Conservation (phyloP, 108 stramenopile species). For the Heterococcus sp. region DNA sequence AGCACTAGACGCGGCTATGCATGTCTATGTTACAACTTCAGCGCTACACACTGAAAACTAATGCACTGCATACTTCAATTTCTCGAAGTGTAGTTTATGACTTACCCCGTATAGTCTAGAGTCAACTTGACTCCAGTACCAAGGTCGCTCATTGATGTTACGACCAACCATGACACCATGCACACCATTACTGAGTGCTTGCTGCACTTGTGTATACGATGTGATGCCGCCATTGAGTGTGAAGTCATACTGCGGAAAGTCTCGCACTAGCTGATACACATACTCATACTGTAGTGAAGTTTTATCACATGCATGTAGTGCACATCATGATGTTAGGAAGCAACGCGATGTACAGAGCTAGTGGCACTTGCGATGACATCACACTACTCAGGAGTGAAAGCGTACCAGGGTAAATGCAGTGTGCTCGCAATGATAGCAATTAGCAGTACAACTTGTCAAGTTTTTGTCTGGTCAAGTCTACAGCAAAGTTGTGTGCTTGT, state of each 20-base stretch:
- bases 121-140: conserved; percentile 46
- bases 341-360: no score
- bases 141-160: conserved; percentile 18
- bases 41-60: no score
- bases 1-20: no score
- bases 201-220: conserved; percentile 29
- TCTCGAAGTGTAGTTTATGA: no score
- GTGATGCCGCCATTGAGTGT: conserved; percentile 49
- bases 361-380: no score
- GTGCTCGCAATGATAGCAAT: background rate
- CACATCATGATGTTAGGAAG: no score
- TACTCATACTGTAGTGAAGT: conserved; percentile 8
- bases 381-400: no score
- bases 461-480: background rate
- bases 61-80: no score
- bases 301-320: no score
- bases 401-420: no score
- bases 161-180: conserved; percentile 45
- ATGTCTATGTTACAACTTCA: no score
- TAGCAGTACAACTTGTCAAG: background rate
- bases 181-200: background rate
- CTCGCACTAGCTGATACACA: conserved; percentile 35
- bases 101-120: conserved; percentile 22
- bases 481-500: background rate
- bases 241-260: conserved; percentile 34